Conservation (phyloP, 1,284 basidiomycete genomes). For the Pseudozyma pruni region DNA sequence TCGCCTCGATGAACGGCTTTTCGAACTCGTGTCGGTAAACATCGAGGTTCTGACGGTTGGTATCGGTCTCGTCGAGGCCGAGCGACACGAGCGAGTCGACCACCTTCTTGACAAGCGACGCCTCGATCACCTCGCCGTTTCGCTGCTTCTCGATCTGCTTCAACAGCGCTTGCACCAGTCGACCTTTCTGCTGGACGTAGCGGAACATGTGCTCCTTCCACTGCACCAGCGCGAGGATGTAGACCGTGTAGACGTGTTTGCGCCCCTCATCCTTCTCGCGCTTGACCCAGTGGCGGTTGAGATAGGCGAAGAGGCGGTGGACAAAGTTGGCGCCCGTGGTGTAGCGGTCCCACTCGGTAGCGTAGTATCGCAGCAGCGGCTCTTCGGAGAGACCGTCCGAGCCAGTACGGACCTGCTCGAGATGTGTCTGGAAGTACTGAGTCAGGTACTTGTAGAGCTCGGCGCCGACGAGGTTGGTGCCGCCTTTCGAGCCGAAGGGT, state of each 20-base stretch:
- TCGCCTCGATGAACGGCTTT: conserved; percentile 84
- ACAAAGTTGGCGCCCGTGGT: conserved; percentile 96
- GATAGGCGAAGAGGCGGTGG: conserved; percentile 83
- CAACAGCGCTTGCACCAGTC: conserved; percentile 87
- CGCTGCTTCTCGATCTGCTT: conserved; percentile 90
- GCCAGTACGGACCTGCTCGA: conserved; percentile 71
- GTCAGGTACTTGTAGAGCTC: conserved; percentile 92
- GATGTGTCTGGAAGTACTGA: conserved; percentile 79
- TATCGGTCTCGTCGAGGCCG: conserved; percentile 89
- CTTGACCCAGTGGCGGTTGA: conserved; percentile 99
- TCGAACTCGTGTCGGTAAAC: conserved; percentile 95
- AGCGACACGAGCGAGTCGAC: conserved; percentile 94
- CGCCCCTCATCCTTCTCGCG: conserved; percentile 96
- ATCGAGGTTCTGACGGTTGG: conserved; percentile 90
- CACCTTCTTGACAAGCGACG: conserved; percentile 91
- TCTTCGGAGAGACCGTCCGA: conserved; percentile 85
- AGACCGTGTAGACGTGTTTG: conserved; percentile 93
- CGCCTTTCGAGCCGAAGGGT: conserved; percentile 66
- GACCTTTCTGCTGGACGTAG: conserved; percentile 80
- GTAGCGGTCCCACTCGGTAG: conserved; percentile 92
- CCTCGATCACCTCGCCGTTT: conserved; percentile 93
- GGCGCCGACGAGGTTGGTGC: conserved; percentile 92
- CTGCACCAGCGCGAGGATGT: conserved; percentile 93
- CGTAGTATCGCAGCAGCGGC: conserved; percentile 89
- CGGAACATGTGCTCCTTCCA: conserved; percentile 94